Base-by-base conservation (phyloP, 1,284 basidiomycete species). In the Marasmius oreades region DNA sequence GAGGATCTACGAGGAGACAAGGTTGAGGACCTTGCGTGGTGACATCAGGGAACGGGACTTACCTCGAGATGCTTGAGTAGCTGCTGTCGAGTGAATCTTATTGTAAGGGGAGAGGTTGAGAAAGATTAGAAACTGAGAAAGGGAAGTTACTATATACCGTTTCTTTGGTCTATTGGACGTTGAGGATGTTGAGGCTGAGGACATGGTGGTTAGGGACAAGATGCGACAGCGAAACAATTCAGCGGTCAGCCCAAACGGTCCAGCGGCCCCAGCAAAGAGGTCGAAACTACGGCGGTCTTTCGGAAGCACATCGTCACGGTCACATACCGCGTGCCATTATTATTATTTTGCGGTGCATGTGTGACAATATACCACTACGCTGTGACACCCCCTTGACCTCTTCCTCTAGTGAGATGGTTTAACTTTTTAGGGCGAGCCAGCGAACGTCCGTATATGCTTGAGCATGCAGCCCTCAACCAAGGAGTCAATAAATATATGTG, bases 1-100 rank as follows among this genome's bases (percentile, higher is more conserved):
- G 64, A 88, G 76, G 68, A 86, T 78, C 85, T 88, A 66, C 52
- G 64, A 58, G 56, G 55, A 37, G 50, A 59, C 53, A 53, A 60
- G 60, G 59, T 57, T 52, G 62, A 65, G 57, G 51, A 60, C 24
- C 47, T 33, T 26, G 36, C 47, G 23, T 42, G 42, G 28, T 24
- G 48, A 42, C 50, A 55, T 52, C 51, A 52, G 46, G 34, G 55
- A 33, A 56, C 51, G 61, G 56, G 45, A 62, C 71, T 46, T 58
- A 84, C 84, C 81, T 88, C 70, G 60, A 88, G 77, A 66, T 77
- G 76, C 66, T 73, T 78, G 65, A 83, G 75, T 60, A 90, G 80
- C 64, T 84, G 79, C 53, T 84, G 81, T 63, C 81, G 79, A 59
- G 81, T 76, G 73, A 80, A 80, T 70, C 75, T 81, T 63, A 79